A percentile compares a stretch with the other conserved stretches of the same genome.
phyloP scores from a whole-genome alignment of 352 stramenopile genomes.

The Pythium graminicola region DNA sequence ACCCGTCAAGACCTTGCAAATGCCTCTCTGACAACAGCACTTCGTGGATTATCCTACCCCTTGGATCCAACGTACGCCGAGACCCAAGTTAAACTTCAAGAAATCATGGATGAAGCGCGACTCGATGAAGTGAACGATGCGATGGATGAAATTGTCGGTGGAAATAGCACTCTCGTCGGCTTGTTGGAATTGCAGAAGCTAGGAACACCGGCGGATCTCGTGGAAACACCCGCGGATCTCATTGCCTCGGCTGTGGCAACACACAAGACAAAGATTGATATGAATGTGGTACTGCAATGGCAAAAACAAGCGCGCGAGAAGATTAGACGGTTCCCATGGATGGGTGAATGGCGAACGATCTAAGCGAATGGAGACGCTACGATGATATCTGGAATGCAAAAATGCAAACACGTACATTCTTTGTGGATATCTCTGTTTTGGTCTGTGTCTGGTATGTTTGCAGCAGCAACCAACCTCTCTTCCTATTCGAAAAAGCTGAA shows the following conservation, averaged over 20 bases:
- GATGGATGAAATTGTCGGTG: conserved; percentile 61
- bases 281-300: conserved; percentile 43
- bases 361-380: conserved; percentile 21
- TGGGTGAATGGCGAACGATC: conserved; percentile 76
- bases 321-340: conserved; percentile 45
- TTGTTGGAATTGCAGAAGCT: conserved; percentile 70
- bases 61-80: conserved; percentile 31
- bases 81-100: conserved; percentile 40
- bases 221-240: conserved; percentile 61
- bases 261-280: conserved; percentile 14
- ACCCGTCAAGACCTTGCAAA: conserved; percentile 61
- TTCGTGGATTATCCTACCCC: conserved; percentile 12
- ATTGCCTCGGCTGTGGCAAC: conserved; percentile 35
- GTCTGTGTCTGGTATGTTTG: background rate
- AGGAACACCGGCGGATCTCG: conserved; percentile 69
- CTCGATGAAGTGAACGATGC: conserved; percentile 77
- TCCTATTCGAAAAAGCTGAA: conserved; percentile 13
- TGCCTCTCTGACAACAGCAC: background rate
- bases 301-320: conserved; percentile 34
- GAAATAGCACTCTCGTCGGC: conserved; percentile 36
- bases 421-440: conserved; percentile 10
- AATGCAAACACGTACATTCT: conserved; percentile 16
- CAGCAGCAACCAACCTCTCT: conserved; percentile 9
- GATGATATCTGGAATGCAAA: conserved; percentile 1
- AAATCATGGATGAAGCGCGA: conserved; percentile 62